Percentiles rank a stretch among this genome's conserved stretches.
Evolutionary conservation across 2,329 filamentous ascomycete species (phyloP).

Genomic region (Dothideomycetes sp.): DNA sequence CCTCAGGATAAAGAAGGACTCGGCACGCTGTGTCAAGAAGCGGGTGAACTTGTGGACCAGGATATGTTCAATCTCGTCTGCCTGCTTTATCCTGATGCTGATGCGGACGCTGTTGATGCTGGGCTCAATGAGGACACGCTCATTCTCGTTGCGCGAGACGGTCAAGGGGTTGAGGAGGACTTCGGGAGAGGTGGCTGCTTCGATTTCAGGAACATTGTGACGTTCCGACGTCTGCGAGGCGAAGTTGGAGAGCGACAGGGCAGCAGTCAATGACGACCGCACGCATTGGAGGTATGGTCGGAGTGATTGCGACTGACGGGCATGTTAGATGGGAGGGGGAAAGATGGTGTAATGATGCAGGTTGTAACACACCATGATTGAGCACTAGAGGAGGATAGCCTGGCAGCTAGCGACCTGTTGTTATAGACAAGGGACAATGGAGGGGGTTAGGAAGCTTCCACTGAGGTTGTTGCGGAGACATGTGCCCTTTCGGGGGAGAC

Average conservation of each 20-base stretch:
- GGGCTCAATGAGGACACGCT: slow-evolving; percentile 90
- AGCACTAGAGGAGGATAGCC: neutral
- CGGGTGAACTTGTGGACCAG: slow-evolving; percentile 97
- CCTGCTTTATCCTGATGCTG: slow-evolving; percentile 98
- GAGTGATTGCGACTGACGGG: slow-evolving; percentile 79
- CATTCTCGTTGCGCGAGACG: slow-evolving; percentile 91
- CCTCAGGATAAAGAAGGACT: slow-evolving; percentile 92
- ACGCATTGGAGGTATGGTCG: slow-evolving; percentile 95
- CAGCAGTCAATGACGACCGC: slow-evolving; percentile 85
- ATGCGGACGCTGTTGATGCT: slow-evolving; percentile 95
- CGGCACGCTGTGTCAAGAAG: slow-evolving; percentile 90
- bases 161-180: slow-evolving; percentile 85
- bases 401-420: slow-evolving; percentile 1
- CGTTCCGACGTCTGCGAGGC: slow-evolving; percentile 92
- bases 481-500: neutral
- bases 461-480: neutral
- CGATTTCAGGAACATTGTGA: slow-evolving; percentile 96
- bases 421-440: no score
- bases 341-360: neutral
- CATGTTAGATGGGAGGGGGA: neutral
- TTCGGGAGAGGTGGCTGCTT: slow-evolving; percentile 86
- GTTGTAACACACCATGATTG: neutral
- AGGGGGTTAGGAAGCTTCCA: no score
- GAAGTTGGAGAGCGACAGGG: slow-evolving; percentile 91
- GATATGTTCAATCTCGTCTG: slow-evolving; percentile 97